Evolutionary conservation across 345 rosid species (phyloP).

Genomic region (Reutealis trisperma): DNA sequence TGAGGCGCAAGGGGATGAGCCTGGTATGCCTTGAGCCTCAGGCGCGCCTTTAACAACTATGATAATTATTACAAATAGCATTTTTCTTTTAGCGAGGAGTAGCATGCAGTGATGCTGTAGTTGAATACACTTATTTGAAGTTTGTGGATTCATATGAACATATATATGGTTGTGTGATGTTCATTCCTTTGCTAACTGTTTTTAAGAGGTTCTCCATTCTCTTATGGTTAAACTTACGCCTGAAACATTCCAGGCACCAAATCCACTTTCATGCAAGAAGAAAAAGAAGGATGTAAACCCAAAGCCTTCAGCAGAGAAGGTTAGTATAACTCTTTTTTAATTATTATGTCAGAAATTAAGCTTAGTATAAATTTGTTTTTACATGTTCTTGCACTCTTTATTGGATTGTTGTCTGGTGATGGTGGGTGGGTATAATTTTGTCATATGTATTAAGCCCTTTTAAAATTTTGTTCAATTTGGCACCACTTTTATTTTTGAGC

Average conservation of each 20-base stretch:
- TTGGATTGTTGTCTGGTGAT: neutral
- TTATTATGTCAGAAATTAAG: no score
- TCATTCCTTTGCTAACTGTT: neutral
- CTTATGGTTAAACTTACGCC: conserved; percentile 1
- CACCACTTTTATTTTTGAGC: no score
- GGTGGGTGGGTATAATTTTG: no score
- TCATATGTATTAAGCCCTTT: no score
- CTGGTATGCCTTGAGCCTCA: no score
- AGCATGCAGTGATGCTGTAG: no score
- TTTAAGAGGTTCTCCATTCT: neutral
- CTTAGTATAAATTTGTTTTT: neutral
- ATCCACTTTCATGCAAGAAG: conserved; percentile 83
- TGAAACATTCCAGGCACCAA: conserved; percentile 65
- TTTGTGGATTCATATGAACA: neutral
- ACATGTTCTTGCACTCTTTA: neutral
- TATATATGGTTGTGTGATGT: neutral
- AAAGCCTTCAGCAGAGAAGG: conserved; percentile 40
- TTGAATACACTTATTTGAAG: neutral
- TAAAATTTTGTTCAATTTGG: no score
- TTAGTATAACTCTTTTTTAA: conserved; percentile 11
- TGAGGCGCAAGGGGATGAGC: no score
- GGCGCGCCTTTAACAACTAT: no score
- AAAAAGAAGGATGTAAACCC: conserved; percentile 47
- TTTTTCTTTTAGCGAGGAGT: no score
- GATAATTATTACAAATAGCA: no score